phyloP scores from a whole-genome alignment of 176 grass and related monocot species.

The Aegilops sharonensis region DNA sequence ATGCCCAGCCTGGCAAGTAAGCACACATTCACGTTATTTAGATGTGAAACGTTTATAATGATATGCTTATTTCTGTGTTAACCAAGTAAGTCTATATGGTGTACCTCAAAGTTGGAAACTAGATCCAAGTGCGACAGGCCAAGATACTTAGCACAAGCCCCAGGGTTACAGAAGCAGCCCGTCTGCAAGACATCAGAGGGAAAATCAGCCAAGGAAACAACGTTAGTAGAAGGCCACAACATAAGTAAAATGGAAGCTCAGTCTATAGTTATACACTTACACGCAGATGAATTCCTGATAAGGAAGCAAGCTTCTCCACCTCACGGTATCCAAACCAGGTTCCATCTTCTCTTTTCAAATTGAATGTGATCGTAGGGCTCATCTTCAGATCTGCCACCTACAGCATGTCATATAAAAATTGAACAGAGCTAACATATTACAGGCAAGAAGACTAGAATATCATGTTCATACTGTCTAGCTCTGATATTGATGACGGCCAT shows the following conservation, averaged over 20 bases:
- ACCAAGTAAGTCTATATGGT: slow-evolving; percentile 19
- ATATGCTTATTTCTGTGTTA: not conserved
- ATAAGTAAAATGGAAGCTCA: not conserved
- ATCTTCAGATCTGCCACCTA: slow-evolving; percentile 47
- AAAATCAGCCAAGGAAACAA: not conserved
- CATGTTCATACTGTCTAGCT: slow-evolving; percentile 13
- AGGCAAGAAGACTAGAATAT: not conserved
- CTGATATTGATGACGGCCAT: not conserved
- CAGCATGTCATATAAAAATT: slow-evolving; percentile 4
- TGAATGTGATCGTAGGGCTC: slow-evolving; percentile 92
- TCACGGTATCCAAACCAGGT: slow-evolving; percentile 87
- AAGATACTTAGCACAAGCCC: slow-evolving; percentile 90
- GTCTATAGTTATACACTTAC: slow-evolving; percentile 43
- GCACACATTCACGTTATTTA: slow-evolving; percentile 27
- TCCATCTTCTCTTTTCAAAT: slow-evolving; percentile 95
- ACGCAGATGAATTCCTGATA: slow-evolving; percentile 85
- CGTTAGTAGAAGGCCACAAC: not conserved
- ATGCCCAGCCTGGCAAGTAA: slow-evolving; percentile 69
- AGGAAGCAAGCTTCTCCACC: slow-evolving; percentile 84
- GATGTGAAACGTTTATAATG: slow-evolving; percentile 9
- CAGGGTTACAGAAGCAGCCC: slow-evolving; percentile 99
- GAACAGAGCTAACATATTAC: not conserved
- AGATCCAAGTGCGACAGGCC: slow-evolving; percentile 82
- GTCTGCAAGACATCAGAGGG: slow-evolving; percentile 48
- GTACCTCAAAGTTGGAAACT: slow-evolving; percentile 92